Percentiles rank a stretch among this genome's conserved stretches.
phyloP scores from a whole-genome alignment of 2,329 filamentous ascomycete genomes.

The Orbilia brochopaga region DNA sequence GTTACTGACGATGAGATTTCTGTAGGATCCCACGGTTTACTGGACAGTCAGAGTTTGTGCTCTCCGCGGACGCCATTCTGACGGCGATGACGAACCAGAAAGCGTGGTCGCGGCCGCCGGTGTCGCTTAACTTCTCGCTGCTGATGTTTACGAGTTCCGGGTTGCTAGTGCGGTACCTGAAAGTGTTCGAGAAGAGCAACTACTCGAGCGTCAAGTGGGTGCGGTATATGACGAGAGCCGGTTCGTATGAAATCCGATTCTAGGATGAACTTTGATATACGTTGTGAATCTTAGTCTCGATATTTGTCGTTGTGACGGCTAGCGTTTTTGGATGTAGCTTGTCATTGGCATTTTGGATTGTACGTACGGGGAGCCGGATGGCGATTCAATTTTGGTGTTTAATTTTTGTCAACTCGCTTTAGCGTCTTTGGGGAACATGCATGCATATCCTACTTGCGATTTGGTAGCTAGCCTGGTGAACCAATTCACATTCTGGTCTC shows the following conservation, averaged over 20 bases:
- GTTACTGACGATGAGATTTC: too few species aligned
- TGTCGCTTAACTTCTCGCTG: slow-evolving; percentile 89
- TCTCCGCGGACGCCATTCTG: slow-evolving; percentile 89
- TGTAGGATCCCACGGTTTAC: slow-evolving; percentile 83
- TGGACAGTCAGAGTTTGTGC: slow-evolving; percentile 93
- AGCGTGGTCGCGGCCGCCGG: slow-evolving; percentile 89
- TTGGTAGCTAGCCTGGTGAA: too few species aligned
- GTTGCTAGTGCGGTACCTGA: slow-evolving; percentile 87
- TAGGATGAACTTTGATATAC: neutral
- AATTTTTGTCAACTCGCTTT: too few species aligned
- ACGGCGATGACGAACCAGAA: slow-evolving; percentile 99
- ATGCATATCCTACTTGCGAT: too few species aligned
- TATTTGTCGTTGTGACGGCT: neutral
- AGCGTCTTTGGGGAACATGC: too few species aligned
- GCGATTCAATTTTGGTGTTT: too few species aligned
- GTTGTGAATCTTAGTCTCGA: neutral
- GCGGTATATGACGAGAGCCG: slow-evolving; percentile 95
- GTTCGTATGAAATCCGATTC: slow-evolving; percentile 94
- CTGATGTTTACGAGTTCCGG: slow-evolving; percentile 98
- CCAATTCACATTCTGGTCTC: too few species aligned
- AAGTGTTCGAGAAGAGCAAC: slow-evolving; percentile 99
- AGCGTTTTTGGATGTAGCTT: too few species aligned
- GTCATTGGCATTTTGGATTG: too few species aligned
- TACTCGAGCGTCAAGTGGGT: slow-evolving; percentile 99
- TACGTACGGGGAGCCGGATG: too few species aligned